A percentile compares a stretch with the other conserved stretches of the same genome.
These are phyloP conservation scores for Danielia reshetovae DNA, from an alignment of 805 yeast genomes.

Conservation along the genomic window DNA sequence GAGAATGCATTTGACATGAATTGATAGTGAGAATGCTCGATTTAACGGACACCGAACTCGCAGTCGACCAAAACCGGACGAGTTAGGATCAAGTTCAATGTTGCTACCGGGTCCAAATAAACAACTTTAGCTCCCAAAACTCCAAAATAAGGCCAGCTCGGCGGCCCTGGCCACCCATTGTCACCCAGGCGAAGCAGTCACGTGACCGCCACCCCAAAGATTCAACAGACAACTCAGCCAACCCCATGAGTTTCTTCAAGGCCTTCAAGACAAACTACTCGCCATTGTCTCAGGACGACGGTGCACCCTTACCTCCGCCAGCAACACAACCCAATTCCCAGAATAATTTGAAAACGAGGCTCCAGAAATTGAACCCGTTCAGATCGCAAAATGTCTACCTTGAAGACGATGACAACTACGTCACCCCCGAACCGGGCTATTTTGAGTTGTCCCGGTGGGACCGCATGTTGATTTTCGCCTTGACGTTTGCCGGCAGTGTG, in stretches of 20 bases:
- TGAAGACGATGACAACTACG: slow-evolving; percentile 41
- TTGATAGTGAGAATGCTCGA: no score
- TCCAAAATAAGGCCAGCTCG: no score
- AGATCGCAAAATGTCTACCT: slow-evolving; percentile 32
- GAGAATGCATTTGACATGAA: no score
- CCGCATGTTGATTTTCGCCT: slow-evolving; percentile 42
- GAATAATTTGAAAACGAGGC: slow-evolving; percentile 24
- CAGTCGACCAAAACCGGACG: no score
- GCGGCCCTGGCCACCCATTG: no score
- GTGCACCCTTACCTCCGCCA: slow-evolving; percentile 37
- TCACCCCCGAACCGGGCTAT: slow-evolving; percentile 41
- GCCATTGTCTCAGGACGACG: slow-evolving; percentile 32
- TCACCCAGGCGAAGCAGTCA: no score
- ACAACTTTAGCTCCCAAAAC: no score
- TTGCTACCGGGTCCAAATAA: no score
- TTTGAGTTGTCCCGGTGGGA: slow-evolving; percentile 45
- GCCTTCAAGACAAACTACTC: slow-evolving; percentile 26
- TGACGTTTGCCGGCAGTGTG: slow-evolving; percentile 40
- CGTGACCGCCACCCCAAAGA: no score
- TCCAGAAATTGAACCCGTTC: slow-evolving; percentile 39
- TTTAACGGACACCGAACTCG: no score
- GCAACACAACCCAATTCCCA: slow-evolving; percentile 24
- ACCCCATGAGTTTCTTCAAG: slow-evolving; percentile 38
- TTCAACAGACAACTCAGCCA: slow-evolving; percentile 4
- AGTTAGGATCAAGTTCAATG: no score